Evolutionary conservation across 1,284 basidiomycete species (phyloP).

Genomic region (Kalmanozyma brasiliensis): DNA sequence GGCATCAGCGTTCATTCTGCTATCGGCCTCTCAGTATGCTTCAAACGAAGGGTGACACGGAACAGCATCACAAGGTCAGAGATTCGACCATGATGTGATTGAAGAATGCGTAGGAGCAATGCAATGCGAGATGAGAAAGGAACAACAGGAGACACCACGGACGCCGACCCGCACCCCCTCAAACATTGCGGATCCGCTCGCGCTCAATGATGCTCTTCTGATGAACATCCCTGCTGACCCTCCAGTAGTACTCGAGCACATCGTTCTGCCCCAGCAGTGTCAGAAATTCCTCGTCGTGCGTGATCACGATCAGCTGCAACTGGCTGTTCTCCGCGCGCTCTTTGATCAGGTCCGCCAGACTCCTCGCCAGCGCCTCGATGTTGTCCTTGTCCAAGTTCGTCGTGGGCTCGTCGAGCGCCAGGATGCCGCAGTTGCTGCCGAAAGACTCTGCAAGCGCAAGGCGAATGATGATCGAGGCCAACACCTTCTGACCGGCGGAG

Average conservation of each 20-base stretch:
- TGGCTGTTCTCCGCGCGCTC: slow-evolving; percentile 76
- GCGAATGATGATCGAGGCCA: slow-evolving; percentile 98
- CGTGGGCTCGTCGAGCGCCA: slow-evolving; percentile 97
- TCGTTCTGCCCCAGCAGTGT: slow-evolving; percentile 57
- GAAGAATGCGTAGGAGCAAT: not conserved
- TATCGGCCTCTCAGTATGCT: no score
- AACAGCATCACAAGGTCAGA: no score
- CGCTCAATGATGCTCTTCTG: slow-evolving; percentile 57
- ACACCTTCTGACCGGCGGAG: slow-evolving; percentile 97
- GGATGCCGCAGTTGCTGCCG: slow-evolving; percentile 94
- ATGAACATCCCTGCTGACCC: slow-evolving; percentile 57
- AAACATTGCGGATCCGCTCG: slow-evolving; percentile 43
- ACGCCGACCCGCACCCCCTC: not conserved
- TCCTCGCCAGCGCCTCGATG: slow-evolving; percentile 89
- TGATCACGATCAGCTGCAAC: slow-evolving; percentile 96
- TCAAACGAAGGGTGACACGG: no score
- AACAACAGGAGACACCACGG: not conserved
- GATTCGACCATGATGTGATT: no score
- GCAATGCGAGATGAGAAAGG: not conserved
- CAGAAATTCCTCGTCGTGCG: slow-evolving; percentile 66
- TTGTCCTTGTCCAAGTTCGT: slow-evolving; percentile 97
- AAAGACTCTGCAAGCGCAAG: slow-evolving; percentile 98
- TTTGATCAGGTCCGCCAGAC: slow-evolving; percentile 78
- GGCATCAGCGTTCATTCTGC: no score
- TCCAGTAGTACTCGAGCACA: slow-evolving; percentile 64